phyloP scores from a whole-genome alignment of 176 grass and related monocot species.

The Carex myosuroides region DNA sequence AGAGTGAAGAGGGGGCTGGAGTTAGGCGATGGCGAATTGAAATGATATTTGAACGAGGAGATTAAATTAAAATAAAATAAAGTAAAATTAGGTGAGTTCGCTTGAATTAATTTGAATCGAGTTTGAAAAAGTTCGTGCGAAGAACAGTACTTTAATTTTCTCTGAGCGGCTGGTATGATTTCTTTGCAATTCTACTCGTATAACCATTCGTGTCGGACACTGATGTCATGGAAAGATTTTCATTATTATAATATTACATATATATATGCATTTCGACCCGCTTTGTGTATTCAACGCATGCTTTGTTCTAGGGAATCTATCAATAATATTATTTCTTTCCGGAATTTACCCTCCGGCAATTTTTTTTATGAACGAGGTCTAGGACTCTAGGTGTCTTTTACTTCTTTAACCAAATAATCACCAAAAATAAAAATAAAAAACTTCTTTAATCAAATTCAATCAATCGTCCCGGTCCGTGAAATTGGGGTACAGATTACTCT shows the following conservation, averaged over 20 bases:
- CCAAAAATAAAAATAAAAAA: too few species aligned
- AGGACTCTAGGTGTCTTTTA: too few species aligned
- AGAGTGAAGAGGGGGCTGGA: not conserved
- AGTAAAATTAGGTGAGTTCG: conserved; percentile 12
- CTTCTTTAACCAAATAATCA: not conserved
- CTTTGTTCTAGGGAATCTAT: not conserved
- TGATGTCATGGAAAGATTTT: not conserved
- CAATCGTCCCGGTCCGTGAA: not conserved
- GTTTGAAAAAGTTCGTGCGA: conserved; percentile 9
- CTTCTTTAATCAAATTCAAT: not conserved
- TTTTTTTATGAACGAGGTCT: not conserved
- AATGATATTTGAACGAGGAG: conserved; percentile 7
- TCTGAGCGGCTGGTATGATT: not conserved
- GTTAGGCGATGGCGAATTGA: conserved; percentile 18
- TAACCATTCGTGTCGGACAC: not conserved
- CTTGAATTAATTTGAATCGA: conserved; percentile 21
- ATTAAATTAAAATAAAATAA: not conserved
- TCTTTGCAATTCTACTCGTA: not conserved
- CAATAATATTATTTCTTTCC: not conserved
- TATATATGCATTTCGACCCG: not conserved
- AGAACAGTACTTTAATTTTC: not conserved
- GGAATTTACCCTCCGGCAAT: not conserved
- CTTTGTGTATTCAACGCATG: not conserved
- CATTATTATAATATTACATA: not conserved
- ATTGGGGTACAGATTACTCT: not conserved